Percentiles rank a stretch among this genome's conserved stretches.
phyloP scores from a whole-genome alignment of 129 eudicot genomes.

The Glebionis coronaria region DNA sequence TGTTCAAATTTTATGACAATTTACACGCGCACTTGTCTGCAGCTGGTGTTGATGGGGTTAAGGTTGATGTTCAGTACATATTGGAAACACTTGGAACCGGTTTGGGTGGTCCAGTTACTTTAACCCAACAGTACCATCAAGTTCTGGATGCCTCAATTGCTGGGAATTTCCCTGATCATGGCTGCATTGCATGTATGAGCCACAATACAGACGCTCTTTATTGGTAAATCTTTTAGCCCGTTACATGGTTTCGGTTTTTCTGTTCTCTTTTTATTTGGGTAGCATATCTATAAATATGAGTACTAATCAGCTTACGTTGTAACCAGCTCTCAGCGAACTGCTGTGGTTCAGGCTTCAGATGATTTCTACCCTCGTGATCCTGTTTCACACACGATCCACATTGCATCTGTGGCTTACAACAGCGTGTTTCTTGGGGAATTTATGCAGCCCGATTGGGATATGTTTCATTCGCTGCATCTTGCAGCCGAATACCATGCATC shows the following conservation, averaged over 20 bases:
- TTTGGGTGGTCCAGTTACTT: constrained; percentile 71
- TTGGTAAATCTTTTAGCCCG: constrained; percentile 39
- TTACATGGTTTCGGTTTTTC: not conserved
- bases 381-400: constrained; percentile 74
- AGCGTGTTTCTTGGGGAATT: constrained; percentile 88
- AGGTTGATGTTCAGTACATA: constrained; percentile 72
- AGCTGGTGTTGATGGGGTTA: constrained; percentile 83
- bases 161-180: constrained; percentile 68
- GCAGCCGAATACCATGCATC: constrained; percentile 84
- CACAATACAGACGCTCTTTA: constrained; percentile 76
- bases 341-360: constrained; percentile 82
- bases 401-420: constrained; percentile 80
- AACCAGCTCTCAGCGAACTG: constrained; percentile 84
- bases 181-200: constrained; percentile 82
- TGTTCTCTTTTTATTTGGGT: not conserved
- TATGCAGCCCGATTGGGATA: constrained; percentile 97
- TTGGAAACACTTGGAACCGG: constrained; percentile 82
- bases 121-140: constrained; percentile 67
- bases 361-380: constrained; percentile 92
- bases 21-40: constrained; percentile 59
- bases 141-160: constrained; percentile 77
- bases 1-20: constrained; percentile 58
- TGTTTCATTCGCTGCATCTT: constrained; percentile 86
- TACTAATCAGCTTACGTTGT: constrained; percentile 16
- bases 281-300: constrained; percentile 1